phyloP scores from a whole-genome alignment of 805 yeast species.

The Vanderwaltozyma polyspora region DNA sequence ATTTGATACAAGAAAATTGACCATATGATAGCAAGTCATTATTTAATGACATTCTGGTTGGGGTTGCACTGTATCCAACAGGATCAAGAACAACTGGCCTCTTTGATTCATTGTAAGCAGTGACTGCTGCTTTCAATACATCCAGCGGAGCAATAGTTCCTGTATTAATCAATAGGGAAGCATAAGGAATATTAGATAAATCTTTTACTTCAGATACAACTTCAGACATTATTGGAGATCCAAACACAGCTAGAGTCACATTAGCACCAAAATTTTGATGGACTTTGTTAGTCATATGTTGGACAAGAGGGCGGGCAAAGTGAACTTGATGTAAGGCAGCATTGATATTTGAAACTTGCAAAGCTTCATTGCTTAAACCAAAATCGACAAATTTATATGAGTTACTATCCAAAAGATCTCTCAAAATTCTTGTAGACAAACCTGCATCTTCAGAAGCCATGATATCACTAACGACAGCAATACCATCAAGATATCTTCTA shows the following conservation, averaged over 20 bases:
- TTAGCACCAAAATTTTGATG: slow-evolving; percentile 84
- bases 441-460: slow-evolving; percentile 54
- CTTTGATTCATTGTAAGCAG: slow-evolving; percentile 43
- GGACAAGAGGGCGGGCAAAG: slow-evolving; percentile 49
- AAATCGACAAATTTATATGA: slow-evolving; percentile 10
- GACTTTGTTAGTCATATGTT: slow-evolving; percentile 82
- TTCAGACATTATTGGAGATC: slow-evolving; percentile 85
- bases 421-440: slow-evolving; percentile 35
- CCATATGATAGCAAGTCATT: slow-evolving; percentile 43
- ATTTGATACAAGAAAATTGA: slow-evolving; percentile 60
- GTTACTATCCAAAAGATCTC: slow-evolving; percentile 13
- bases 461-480: slow-evolving; percentile 79
- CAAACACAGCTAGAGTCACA: slow-evolving; percentile 72
- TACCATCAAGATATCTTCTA: slow-evolving; percentile 51
- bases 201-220: slow-evolving; percentile 55
- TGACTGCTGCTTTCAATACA: slow-evolving; percentile 40
- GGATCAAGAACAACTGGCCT: slow-evolving; percentile 76
- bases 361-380: neutral
- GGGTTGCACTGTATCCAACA: slow-evolving; percentile 84
- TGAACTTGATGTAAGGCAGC: slow-evolving; percentile 18
- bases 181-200: slow-evolving; percentile 42
- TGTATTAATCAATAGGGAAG: slow-evolving; percentile 56
- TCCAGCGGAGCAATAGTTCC: slow-evolving; percentile 53
- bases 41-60: slow-evolving; percentile 40
- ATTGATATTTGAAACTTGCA: slow-evolving; percentile 3